Evolutionary conservation across 768 basidiomycete species (phyloP).

Genomic region (Suillus hirtellus): DNA sequence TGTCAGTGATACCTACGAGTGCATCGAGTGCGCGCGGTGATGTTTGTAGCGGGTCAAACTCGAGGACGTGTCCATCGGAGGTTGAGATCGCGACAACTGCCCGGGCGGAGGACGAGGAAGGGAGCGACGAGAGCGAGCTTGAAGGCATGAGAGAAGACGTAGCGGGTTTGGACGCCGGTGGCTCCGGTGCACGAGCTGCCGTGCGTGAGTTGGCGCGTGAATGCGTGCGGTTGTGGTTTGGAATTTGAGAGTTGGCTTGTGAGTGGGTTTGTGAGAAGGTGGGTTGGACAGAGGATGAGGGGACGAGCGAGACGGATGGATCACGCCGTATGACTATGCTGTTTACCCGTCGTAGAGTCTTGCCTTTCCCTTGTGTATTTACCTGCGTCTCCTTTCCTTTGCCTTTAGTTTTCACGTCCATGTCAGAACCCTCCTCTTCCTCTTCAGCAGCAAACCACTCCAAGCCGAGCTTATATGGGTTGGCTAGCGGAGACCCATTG

Average conservation of each 20-base stretch:
- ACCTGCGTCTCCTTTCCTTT: conserved; percentile 26
- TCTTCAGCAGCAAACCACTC: conserved; percentile 51
- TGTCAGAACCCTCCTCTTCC: conserved; percentile 33
- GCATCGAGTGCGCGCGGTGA: conserved; percentile 72
- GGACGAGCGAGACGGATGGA: conserved; percentile 44
- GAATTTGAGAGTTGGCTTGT: conserved; percentile 53
- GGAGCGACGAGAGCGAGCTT: conserved; percentile 6
- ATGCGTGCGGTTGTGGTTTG: conserved; percentile 41
- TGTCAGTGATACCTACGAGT: conserved; percentile 75
- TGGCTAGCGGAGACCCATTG: conserved; percentile 81
- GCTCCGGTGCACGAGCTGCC: conserved; percentile 21
- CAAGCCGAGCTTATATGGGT: conserved; percentile 70
- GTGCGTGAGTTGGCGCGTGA: conserved; percentile 44
- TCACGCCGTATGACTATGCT: conserved; percentile 64
- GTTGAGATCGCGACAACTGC: conserved; percentile 79
- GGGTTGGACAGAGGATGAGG: conserved; percentile 27
- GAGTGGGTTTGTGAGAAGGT: conserved; percentile 35
- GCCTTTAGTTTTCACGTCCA: conserved; percentile 22
- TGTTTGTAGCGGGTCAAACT: conserved; percentile 80
- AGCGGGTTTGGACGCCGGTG: conserved; percentile 9
- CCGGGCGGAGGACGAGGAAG: conserved; percentile 35
- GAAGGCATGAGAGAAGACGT: not conserved
- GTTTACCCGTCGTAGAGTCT: conserved; percentile 44
- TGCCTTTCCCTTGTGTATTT: conserved; percentile 20
- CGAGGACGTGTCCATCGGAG: conserved; percentile 76